phyloP scores from a whole-genome alignment of 108 stramenopile species.

The Epithemia pelagica region DNA sequence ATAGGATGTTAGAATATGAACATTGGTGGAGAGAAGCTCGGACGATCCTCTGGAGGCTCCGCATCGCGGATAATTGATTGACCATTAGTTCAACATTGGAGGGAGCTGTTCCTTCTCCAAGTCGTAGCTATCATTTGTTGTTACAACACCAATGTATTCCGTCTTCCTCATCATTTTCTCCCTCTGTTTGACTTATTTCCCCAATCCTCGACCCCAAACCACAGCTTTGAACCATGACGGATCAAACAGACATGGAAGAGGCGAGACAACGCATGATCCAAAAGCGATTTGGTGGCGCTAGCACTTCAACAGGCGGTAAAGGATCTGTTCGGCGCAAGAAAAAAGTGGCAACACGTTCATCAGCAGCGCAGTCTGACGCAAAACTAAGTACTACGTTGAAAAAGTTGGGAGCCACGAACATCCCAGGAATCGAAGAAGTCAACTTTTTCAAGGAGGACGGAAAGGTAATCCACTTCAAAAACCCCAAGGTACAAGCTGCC shows the following conservation, averaged over 20 bases:
- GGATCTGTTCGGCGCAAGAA: constrained; percentile 92
- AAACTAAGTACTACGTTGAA: constrained; percentile 90
- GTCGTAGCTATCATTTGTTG: too few species aligned
- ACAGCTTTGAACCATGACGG: too few species aligned
- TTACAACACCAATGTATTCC: too few species aligned
- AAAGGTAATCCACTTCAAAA: constrained; percentile 93
- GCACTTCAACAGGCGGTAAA: constrained; percentile 86
- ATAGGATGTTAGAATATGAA: too few species aligned
- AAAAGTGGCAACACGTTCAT: constrained; percentile 77
- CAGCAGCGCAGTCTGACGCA: constrained; percentile 87
- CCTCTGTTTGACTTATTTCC: too few species aligned
- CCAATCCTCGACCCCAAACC: too few species aligned
- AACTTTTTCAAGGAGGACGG: constrained; percentile 98
- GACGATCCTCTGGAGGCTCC: too few species aligned
- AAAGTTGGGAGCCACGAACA: constrained; percentile 95
- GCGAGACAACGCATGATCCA: constrained; percentile 87
- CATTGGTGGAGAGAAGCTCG: too few species aligned
- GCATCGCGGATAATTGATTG: too few species aligned
- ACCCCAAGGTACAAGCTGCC: constrained; percentile 94
- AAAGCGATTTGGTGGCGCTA: constrained; percentile 84
- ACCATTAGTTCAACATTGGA: too few species aligned
- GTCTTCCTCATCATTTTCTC: too few species aligned
- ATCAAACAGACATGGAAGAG: constrained; percentile 70
- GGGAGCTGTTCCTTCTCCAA: too few species aligned
- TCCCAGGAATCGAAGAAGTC: constrained; percentile 97